Percentiles rank a stretch among this genome's conserved stretches.
These are phyloP conservation scores for Starmerella ratchasimensis DNA, from an alignment of 805 yeast species.

Conservation along the genomic window DNA sequence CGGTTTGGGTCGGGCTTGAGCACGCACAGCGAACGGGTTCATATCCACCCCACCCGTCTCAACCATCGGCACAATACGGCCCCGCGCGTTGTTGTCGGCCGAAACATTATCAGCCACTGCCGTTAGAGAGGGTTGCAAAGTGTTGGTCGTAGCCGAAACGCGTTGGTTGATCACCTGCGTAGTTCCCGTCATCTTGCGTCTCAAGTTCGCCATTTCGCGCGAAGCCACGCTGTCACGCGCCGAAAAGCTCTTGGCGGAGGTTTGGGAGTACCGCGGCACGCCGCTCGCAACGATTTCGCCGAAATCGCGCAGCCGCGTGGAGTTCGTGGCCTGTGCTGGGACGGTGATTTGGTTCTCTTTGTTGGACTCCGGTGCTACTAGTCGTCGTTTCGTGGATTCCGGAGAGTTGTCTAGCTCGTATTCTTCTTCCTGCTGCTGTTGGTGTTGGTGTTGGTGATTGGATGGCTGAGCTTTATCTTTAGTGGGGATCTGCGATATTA, in stretches of 20 bases:
- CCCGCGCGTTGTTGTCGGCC: background rate
- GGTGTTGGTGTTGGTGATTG: no score
- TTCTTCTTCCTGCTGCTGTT: no score
- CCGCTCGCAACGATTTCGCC: conserved; percentile 54
- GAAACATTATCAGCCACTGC: background rate
- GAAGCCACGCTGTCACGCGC: conserved; percentile 26
- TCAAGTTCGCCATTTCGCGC: conserved; percentile 32
- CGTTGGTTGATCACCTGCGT: background rate
- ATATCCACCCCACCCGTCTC: background rate
- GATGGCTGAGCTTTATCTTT: no score
- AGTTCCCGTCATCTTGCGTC: conserved; percentile 26
- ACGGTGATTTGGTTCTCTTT: conserved; percentile 8
- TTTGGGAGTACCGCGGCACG: conserved; percentile 33
- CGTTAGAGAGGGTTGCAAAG: no score
- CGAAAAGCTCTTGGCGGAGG: conserved; percentile 26
- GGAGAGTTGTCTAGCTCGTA: no score
- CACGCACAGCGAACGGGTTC: background rate
- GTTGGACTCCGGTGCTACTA: no score
- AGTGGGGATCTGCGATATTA: no score
- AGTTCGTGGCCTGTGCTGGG: conserved; percentile 9
- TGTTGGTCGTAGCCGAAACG: background rate
- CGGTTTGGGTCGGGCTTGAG: conserved; percentile 4
- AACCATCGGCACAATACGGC: background rate
- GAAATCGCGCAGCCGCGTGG: conserved; percentile 22
- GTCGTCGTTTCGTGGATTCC: no score